Evolutionary conservation across 2,329 filamentous ascomycete species (phyloP).

Genomic region (Alternaria triticina): DNA sequence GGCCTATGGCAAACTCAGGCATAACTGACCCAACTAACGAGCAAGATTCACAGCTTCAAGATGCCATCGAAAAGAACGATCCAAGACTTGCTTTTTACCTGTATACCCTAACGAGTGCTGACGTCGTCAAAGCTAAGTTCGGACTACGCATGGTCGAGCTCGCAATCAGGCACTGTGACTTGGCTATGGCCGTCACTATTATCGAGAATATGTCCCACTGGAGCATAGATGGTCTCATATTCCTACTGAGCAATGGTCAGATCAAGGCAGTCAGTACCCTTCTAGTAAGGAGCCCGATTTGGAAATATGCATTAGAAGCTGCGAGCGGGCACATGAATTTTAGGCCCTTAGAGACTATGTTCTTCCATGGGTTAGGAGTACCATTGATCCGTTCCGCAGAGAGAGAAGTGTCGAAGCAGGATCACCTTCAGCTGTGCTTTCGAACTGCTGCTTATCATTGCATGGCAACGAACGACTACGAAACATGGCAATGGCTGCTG

Average conservation of each 20-base stretch:
- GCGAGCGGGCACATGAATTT: background rate
- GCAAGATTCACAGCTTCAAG: background rate
- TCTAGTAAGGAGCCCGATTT: background rate
- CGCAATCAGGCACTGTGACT: background rate
- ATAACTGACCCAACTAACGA: rapidly evolving
- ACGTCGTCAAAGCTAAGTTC: too few species aligned
- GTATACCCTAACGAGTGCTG: too few species aligned
- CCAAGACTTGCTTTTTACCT: background rate
- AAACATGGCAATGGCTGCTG: background rate
- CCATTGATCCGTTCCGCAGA: rapidly evolving
- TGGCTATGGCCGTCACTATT: background rate
- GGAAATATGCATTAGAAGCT: background rate
- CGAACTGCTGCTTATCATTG: background rate
- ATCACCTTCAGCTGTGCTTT: background rate
- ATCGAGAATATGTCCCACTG: background rate
- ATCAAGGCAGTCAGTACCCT: background rate
- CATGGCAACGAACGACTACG: background rate
- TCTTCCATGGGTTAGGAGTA: background rate
- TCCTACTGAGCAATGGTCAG: background rate
- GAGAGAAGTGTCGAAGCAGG: background rate
- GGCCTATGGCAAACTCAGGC: background rate
- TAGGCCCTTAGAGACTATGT: background rate
- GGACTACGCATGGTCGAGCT: background rate
- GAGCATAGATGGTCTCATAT: too few species aligned
- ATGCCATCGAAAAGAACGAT: background rate